Evolutionary conservation across 225 moss, liverwort and hornwort species (phyloP), one percentile per base, ranked within the genome.

Genomic region (Bryum argenteum): DNA sequence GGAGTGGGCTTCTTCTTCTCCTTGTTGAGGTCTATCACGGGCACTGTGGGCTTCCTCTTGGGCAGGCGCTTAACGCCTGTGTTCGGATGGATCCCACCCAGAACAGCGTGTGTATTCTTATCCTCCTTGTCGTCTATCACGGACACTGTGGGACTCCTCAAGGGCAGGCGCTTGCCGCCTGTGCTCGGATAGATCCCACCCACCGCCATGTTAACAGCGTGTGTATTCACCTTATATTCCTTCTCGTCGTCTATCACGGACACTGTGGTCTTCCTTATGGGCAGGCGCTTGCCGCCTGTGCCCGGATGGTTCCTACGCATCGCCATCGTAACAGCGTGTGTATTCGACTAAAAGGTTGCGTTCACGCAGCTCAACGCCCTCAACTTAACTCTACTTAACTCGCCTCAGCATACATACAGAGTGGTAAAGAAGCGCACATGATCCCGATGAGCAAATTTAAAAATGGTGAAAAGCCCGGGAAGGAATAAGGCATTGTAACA

Each of bases 1-100:
- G 94, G 91, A 12, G 91, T 91, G 58, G 94, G 90, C 81, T 91
- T 91, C 87, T 94, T 94, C 88, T 94, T 94, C 88, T 94, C 92
- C 90, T 94, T 91, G 84, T 91, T 88, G 80, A 88, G 87, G 66
- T 80, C 88, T 51, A 88, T 82, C 26, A 81, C 81, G 22, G 52
- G 67, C 54, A 72, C 78, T 15, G 82, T 76, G 53, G 60, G 73
- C 48, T 85, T 85, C 1, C 82, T 79, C 85, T 82, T 82, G 28
- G 79, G 82, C 79, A 85, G 79, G 74, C 82, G 82, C 37, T 85
- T 85, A 61, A 82, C 85, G 61, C 85, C 85, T 45, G 82, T 85
- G 39, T 82, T 79, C 63, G 85, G 66, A 79, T 85, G 85, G 71
- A 82, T 85, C 70, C 82, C 85, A 70, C 82, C 85, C 73, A n/a